Evolutionary conservation across 164 flowering plant genomes (phyloP), one percentile per base, ranked within the genome.

Genomic region (Chimonanthus salicifolius): DNA sequence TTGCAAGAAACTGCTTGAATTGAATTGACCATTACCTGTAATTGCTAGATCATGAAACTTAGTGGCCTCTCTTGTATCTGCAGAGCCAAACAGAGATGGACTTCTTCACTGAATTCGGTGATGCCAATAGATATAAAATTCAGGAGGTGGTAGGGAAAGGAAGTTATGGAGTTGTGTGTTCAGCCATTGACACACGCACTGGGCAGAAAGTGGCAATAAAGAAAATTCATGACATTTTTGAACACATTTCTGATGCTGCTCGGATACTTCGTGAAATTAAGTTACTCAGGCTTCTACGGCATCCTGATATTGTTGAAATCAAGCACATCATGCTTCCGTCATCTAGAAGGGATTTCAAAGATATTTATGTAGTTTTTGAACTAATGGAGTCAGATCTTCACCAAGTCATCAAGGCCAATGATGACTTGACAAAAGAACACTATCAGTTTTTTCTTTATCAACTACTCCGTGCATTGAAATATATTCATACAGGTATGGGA

Each of bases 351-450:
- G 97, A 89, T 9, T 92, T 92, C 58, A 90, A 88, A 74, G 97
- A 92, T 84, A 88, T 92, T 76, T 92, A 86, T 84, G 95, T 92
- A 70, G 94, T 92, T 77, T 93, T 93, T 88, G 98, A 93, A 85
- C 89, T 93, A 47, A 93, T 93, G 98, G 98, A 93, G 71, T 93
- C 98, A 33, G 98, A 93, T 84, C 90, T 93, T 60, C 98, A 93
- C 76, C 96, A 89, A 83, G 96, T 92, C 69, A 92, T 92, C 67
- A 92, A 92, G 77, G 98, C 96, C 70, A 92, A 92, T 84, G 93
- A 88, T 82, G 92, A 90, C 79, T 84, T 94, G 84, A 94, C 98
- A 1, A 68, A 77, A 63, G 97, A 94, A 74, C 98, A 94, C 71
- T 87, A 91, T 78, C 98, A 91, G 81, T 94, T 94, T 83, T 94